Evolutionary conservation across 176 grass and related monocot species (phyloP).

Genomic region (Puccinellia tenuiflora): DNA sequence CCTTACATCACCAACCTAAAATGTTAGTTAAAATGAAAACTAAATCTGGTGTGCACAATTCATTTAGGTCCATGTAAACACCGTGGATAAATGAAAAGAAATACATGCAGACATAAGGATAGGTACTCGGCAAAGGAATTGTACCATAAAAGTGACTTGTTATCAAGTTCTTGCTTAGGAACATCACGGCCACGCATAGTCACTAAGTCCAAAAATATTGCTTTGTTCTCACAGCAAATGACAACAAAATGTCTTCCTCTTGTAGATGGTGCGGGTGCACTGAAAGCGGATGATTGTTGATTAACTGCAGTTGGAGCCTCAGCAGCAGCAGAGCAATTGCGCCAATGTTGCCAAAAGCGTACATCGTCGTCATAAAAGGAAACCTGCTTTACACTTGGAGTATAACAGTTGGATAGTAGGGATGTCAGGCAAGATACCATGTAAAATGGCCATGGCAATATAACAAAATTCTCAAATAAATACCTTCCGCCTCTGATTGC

Average conservation of each 20-base stretch:
- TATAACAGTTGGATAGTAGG: slow-evolving; percentile 19
- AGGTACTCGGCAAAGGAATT: slow-evolving; percentile 13
- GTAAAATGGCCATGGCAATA: not conserved
- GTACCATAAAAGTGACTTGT: slow-evolving; percentile 97
- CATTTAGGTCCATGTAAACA: not conserved
- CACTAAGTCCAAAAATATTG: slow-evolving; percentile 96
- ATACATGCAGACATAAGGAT: not conserved
- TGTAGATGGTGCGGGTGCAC: slow-evolving; percentile 79
- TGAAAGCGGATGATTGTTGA: slow-evolving; percentile 73
- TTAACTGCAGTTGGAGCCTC: slow-evolving; percentile 81
- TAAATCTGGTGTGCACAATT: not conserved
- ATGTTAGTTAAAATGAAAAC: slow-evolving; percentile 11
- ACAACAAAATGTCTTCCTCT: slow-evolving; percentile 99
- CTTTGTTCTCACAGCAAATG: slow-evolving; percentile 99
- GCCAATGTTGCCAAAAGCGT: slow-evolving; percentile 97
- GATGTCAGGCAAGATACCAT: slow-evolving; percentile 33
- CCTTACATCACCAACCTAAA: slow-evolving; percentile 1
- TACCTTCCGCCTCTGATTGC: slow-evolving; percentile 97
- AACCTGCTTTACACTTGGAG: slow-evolving; percentile 97
- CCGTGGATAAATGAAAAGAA: slow-evolving; percentile 13
- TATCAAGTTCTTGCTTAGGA: slow-evolving; percentile 95
- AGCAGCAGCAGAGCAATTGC: slow-evolving; percentile 75
- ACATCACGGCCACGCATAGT: slow-evolving; percentile 96
- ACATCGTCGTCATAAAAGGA: slow-evolving; percentile 93
- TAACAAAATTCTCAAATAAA: slow-evolving; percentile 23